A percentile compares a stretch with the other conserved stretches of the same genome.
phyloP scores from a whole-genome alignment of 129 eudicot species.

The Oenanthe sinensis region DNA sequence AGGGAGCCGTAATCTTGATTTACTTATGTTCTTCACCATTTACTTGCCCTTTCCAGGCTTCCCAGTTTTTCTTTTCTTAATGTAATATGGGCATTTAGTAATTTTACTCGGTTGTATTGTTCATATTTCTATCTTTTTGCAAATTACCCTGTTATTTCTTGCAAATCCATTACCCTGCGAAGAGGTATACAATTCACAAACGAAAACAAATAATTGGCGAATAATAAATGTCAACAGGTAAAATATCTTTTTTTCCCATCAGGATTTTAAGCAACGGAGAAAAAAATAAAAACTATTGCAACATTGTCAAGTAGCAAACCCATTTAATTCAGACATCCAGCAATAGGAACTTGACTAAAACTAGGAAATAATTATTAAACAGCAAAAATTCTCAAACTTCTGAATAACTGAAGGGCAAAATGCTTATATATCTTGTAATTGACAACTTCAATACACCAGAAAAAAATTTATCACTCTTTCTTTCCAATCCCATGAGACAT shows the following conservation, averaged over 20 bases:
- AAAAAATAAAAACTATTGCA: neutral
- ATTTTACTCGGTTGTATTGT: neutral
- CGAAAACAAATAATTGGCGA: neutral
- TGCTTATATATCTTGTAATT: neutral
- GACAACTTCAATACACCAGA: neutral
- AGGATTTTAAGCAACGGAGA: neutral
- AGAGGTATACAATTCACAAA: neutral
- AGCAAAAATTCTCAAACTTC: neutral
- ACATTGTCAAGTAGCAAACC: neutral
- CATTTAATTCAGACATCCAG: neutral
- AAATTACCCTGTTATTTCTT: neutral
- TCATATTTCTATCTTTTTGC: neutral
- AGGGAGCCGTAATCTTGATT: neutral
- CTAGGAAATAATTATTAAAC: neutral
- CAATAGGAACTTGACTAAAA: neutral
- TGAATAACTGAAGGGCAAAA: neutral
- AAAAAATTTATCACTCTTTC: slow-evolving; percentile 32
- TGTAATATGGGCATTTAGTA: neutral
- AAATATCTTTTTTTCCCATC: too few species aligned
- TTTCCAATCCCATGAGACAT: slow-evolving; percentile 90
- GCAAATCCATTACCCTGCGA: neutral
- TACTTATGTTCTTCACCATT: neutral
- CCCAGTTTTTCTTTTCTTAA: neutral
- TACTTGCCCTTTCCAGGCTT: neutral
- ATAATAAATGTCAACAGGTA: neutral